phyloP scores from a whole-genome alignment of 306 rosid genomes.

The Macrotyloma uniflorum region DNA sequence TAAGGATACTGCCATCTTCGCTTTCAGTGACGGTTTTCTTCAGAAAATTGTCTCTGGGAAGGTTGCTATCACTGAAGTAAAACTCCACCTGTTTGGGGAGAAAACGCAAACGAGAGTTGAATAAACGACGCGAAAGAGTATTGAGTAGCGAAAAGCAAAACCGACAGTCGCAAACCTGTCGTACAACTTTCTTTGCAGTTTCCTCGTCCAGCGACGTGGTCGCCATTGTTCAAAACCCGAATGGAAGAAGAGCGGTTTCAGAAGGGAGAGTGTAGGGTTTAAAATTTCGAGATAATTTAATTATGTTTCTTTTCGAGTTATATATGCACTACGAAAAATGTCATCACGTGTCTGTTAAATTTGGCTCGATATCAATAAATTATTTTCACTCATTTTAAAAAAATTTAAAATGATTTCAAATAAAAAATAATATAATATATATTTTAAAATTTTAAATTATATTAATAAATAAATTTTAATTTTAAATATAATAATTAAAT shows the following conservation, averaged over 20 bases:
- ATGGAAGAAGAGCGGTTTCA: background rate
- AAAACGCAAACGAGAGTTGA: background rate
- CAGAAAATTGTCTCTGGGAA: slow-evolving; percentile 33
- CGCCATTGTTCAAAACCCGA: slow-evolving; percentile 50
- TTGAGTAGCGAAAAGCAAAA: background rate
- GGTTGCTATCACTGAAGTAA: slow-evolving; percentile 42
- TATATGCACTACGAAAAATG: no score
- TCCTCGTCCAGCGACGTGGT: slow-evolving; percentile 68
- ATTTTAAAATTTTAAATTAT: no score
- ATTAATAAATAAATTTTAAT: no score
- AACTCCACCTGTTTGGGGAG: slow-evolving; percentile 35
- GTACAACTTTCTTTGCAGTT: slow-evolving; percentile 69
- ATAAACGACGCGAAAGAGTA: background rate
- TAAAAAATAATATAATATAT: no score
- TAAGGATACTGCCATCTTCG: slow-evolving; percentile 43
- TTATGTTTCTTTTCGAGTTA: no score
- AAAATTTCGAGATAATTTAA: no score
- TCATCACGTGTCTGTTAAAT: no score
- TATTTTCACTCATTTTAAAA: no score
- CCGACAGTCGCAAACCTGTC: slow-evolving; percentile 59
- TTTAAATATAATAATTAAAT: no score
- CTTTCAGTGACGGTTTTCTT: slow-evolving; percentile 31
- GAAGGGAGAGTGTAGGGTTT: background rate
- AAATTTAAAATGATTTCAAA: no score
- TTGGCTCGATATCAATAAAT: no score